Evolutionary conservation across 768 basidiomycete genomes (phyloP).

Genomic region (Candolleomyces efflorescens): DNA sequence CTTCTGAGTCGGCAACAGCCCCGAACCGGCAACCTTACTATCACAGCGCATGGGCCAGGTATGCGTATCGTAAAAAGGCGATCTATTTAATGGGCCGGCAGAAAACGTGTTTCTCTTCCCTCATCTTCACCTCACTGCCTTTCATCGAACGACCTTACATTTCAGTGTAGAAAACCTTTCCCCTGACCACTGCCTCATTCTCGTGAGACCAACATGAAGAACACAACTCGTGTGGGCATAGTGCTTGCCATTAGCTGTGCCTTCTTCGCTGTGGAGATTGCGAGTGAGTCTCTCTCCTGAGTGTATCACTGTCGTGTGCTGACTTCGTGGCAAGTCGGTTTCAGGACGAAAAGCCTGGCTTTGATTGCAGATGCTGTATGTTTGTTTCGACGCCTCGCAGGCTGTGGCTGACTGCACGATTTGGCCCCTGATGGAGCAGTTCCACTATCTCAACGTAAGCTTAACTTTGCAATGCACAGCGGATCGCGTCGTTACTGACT

Average conservation of each 20-base stretch:
- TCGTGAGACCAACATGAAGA: slow-evolving; percentile 32
- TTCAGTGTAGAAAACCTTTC: background rate
- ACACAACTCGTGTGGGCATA: slow-evolving; percentile 41
- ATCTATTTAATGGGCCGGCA: background rate
- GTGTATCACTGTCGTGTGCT: background rate
- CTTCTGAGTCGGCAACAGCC: background rate
- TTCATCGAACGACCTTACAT: too few relatives aligned
- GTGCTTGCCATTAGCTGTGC: slow-evolving; percentile 42
- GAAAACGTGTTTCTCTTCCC: background rate
- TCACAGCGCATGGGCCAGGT: background rate
- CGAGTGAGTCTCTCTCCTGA: slow-evolving; percentile 25
- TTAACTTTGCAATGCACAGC: slow-evolving; percentile 6
- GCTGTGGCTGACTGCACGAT: slow-evolving; percentile 2
- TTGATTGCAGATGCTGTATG: slow-evolving; percentile 54
- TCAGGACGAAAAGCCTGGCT: slow-evolving; percentile 51
- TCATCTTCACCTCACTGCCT: background rate
- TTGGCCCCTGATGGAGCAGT: slow-evolving; percentile 26
- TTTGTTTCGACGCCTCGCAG: slow-evolving; percentile 11
- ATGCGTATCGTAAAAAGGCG: background rate
- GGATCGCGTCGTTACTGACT: background rate
- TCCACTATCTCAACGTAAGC: slow-evolving; percentile 52
- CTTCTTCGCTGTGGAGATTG: slow-evolving; percentile 50
- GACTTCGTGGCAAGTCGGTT: slow-evolving; percentile 36
- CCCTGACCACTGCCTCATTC: background rate
- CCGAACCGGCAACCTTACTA: background rate